Percentiles rank a stretch among this genome's conserved stretches.
Evolutionary conservation across 2,329 filamentous ascomycete genomes (phyloP).

Genomic region (Ophiostoma piceae): DNA sequence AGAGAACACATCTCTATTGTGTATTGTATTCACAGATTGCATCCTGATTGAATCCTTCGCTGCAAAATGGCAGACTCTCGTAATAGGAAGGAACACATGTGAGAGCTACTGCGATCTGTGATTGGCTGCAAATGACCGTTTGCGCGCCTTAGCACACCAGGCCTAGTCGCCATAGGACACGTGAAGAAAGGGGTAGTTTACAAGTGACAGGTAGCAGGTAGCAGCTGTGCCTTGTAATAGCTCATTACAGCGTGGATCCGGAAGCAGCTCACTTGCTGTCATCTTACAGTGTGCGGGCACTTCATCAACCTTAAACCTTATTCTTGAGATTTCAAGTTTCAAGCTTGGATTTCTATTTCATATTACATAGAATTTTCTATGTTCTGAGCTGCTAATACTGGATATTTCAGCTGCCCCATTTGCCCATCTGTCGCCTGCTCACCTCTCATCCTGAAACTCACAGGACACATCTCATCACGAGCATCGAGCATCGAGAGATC

Average conservation of each 20-base stretch:
- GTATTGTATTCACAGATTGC: neutral
- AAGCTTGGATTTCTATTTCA: neutral
- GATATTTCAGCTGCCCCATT: neutral
- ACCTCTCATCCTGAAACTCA: neutral
- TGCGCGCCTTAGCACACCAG: neutral
- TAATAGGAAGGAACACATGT: slow-evolving; percentile 3
- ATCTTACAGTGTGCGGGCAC: neutral
- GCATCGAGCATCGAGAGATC: neutral
- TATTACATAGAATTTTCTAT: neutral
- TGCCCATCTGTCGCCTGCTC: neutral
- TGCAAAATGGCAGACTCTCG: neutral
- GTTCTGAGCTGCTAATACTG: neutral
- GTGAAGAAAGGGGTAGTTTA: slow-evolving; percentile 8
- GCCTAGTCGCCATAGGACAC: neutral
- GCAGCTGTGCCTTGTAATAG: neutral
- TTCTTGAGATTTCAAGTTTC: neutral
- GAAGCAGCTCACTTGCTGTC: neutral
- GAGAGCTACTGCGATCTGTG: neutral
- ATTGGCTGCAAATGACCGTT: neutral
- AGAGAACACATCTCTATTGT: neutral
- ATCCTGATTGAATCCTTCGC: neutral
- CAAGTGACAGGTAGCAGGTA: neutral
- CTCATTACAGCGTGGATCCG: neutral
- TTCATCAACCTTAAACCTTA: slow-evolving; percentile 5
- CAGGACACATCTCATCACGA: neutral